Base-by-base conservation (phyloP, 225 moss, liverwort and hornwort species). In the Pseudoscleropodium purum region DNA sequence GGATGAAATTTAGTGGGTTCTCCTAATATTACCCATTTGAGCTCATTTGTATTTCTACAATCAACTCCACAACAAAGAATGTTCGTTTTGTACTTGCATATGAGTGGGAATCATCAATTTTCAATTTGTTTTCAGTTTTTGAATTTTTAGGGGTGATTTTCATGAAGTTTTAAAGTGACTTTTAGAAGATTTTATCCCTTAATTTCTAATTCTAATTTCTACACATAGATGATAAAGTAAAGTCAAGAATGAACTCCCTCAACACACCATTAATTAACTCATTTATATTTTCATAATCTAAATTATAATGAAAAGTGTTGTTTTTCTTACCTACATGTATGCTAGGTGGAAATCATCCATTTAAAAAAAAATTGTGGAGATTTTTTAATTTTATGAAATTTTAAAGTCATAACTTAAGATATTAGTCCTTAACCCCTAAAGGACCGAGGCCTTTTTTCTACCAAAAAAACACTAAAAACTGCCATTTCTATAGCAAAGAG, bases 371-470 rank as follows among this genome's bases (percentile, higher is more conserved):
- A 3, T 25, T 6, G 0, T 41, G 5, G 8, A 41, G 13, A 70
- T 70, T 69, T 39, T 9, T 13, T 10, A 7, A 69, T 37, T 72
- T 41, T 25, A 26, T 14, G 2, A 41, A 41, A 0, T 15, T 72
- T 15, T 26, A 1, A 43, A 72, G 3, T 27, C 9, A n/a, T 15
- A 1, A 26, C 4, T 43, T 72, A 27, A 45, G 10, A 29, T 15
- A 0, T 17, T 74, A 17, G 3, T 0, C 11, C 0, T 29, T 10
- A 6, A 45, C 30, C 4, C 4, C 1, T 17, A n/a, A n/a, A n/a
- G n/a, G n/a, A n/a, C n/a, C n/a, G n/a, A n/a, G n/a, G n/a, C n/a
- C n/a, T n/a, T n/a, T n/a, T n/a, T n/a, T n/a, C n/a, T n/a, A n/a
- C n/a, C n/a, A n/a, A n/a, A n/a, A n/a, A n/a, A n/a, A n/a, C n/a